Conservation (phyloP, 1,139 yeast genomes). For the Candida smagusa region DNA sequence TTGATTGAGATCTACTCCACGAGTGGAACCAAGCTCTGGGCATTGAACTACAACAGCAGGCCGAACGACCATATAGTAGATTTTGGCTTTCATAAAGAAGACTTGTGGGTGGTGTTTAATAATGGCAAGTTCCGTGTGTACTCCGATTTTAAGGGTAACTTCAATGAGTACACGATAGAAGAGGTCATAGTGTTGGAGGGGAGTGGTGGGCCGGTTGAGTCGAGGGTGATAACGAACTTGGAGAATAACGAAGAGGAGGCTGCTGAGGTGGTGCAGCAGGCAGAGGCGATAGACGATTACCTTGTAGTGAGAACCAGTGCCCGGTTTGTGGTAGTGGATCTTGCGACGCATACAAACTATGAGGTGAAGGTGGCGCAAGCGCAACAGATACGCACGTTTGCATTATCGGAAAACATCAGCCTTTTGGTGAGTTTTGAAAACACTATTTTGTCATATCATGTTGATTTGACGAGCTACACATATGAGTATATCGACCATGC, state of each 20-base stretch:
- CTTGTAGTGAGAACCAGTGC: constrained; percentile 31
- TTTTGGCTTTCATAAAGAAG: constrained; percentile 56
- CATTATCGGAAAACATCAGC: constrained; percentile 4
- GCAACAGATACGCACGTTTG: constrained; percentile 2
- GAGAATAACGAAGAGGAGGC: constrained; percentile 33
- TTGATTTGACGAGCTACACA: constrained; percentile 22
- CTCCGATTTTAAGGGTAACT: constrained; percentile 65
- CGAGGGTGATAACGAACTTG: constrained; percentile 26
- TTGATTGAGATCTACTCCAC: constrained; percentile 50
- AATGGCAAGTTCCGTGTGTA: constrained; percentile 61
- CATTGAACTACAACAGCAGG: constrained; percentile 49
- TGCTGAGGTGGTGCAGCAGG: constrained; percentile 23
- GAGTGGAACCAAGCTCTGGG: constrained; percentile 48
- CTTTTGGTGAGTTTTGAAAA: constrained; percentile 19
- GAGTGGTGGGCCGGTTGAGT: constrained; percentile 12
- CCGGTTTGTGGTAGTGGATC: constrained; percentile 27
- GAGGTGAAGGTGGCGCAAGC: constrained; percentile 17
- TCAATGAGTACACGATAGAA: constrained; percentile 46
- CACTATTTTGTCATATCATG: constrained; percentile 27
- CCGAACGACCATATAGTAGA: constrained; percentile 56
- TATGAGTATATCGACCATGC: constrained; percentile 33
- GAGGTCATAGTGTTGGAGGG: constrained; percentile 30
- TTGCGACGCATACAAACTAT: constrained; percentile 23
- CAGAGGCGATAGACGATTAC: constrained; percentile 23
- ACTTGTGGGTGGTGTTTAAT: constrained; percentile 58